These are phyloP conservation scores for Calonectria leucothoes DNA, from an alignment of 2,329 filamentous ascomycete genomes.

Conservation along the genomic window DNA sequence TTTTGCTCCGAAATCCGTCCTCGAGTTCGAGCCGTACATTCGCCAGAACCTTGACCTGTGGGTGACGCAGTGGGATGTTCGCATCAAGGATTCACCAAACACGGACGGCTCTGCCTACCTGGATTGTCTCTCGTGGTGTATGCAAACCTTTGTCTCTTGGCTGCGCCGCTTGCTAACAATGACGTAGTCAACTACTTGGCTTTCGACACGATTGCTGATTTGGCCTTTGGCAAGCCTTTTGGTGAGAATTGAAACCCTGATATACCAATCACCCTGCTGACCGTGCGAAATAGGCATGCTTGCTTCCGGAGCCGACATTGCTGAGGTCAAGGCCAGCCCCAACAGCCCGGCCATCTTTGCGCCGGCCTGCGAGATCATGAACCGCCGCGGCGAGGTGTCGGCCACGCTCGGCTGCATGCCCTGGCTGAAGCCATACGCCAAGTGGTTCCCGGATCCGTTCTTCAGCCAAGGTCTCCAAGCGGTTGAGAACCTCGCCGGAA, in stretches of 20 bases:
- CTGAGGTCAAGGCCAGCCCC: constrained; percentile 75
- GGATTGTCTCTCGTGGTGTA: constrained; percentile 81
- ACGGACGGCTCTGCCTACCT: constrained; percentile 68
- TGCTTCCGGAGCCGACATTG: constrained; percentile 77
- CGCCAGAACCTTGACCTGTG: constrained; percentile 83
- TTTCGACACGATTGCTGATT: constrained; percentile 60
- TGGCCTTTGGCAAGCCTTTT: constrained; percentile 65
- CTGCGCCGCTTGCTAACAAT: neutral
- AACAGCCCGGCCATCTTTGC: constrained; percentile 74
- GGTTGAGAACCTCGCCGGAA: constrained; percentile 85
- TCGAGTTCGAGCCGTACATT: constrained; percentile 91
- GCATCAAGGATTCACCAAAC: constrained; percentile 65
- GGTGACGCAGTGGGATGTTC: constrained; percentile 76
- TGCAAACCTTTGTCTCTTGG: rapidly evolving
- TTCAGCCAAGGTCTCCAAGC: constrained; percentile 80
- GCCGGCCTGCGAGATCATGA: constrained; percentile 89
- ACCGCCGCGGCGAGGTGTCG: constrained; percentile 88
- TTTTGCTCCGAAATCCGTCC: constrained; percentile 85
- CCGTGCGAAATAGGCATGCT: constrained; percentile 67
- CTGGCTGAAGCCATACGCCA: constrained; percentile 80
- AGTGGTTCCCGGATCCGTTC: constrained; percentile 84
- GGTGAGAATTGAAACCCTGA: constrained; percentile 25
- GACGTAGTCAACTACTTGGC: constrained; percentile 59
- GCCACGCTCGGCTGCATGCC: constrained; percentile 82
- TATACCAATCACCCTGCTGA: rapidly evolving